Base-by-base conservation (phyloP, 106 monocot genomes). In the Alisma plantagoaquatica region DNA sequence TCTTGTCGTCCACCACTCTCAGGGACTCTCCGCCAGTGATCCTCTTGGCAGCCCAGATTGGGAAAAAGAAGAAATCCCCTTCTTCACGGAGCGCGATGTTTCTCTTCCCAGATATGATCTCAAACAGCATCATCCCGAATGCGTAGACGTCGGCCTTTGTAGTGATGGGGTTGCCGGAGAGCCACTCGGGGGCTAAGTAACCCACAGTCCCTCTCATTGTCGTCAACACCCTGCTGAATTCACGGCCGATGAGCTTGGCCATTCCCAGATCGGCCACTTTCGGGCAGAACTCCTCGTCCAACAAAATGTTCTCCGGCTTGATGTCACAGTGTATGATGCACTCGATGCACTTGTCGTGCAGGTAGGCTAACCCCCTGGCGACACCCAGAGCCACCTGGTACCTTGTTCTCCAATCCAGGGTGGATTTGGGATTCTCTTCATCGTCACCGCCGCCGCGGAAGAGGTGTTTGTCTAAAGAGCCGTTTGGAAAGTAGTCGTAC, bases 1-100 rank as follows among this genome's bases (percentile, higher is more conserved):
- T 41, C 26, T 46, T 77, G 22, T 25, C 23, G 46, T 77, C 72
- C 33, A 72, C 45, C 33, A 77, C 29, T 21, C 38, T 19, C 2
- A 30, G 23, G 10, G 57, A 17, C 19, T 63, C 49, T 0, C 67
- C 77, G 16, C 30, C 52, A 21, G 6, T 17, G 17, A 52, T 0
- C 19, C n/a, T 26, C 10, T 25, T 2, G 6, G 29, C 28, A 10
- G 52, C 52, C 52, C 52, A 52, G 10, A 9, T 16, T 10, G 29
- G 52, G 52, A 52, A 52, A 25, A 52, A 52, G 25, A 15, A 14
- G 16, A 11, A 10, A 11, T 10, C 19, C 50, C 9, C 50, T 21
- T 50, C 50, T 8, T 10, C 27, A 27, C n/a, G 12, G 6, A 4
- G 28, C 52, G 3, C 28, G 29, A 25, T 24, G 52, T 52, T 52